A percentile compares a stretch with the other conserved stretches of the same genome.
These are phyloP conservation scores for Aphanocladium album DNA, from an alignment of 2,329 filamentous ascomycete species.

Conservation along the genomic window DNA sequence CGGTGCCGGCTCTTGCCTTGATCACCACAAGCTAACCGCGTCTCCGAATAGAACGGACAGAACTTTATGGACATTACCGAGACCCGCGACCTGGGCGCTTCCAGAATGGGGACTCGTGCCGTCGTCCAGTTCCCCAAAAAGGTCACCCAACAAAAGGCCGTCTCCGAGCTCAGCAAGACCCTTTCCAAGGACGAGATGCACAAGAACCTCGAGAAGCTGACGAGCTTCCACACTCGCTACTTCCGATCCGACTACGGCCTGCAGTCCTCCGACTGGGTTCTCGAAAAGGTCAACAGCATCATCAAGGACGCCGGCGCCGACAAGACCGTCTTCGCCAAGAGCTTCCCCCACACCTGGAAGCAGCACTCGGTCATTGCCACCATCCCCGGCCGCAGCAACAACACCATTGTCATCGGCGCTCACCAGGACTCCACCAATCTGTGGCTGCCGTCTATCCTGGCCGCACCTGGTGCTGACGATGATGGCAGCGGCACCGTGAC, in stretches of 20 bases:
- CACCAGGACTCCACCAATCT: slow-evolving; percentile 96
- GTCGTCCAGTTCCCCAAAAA: slow-evolving; percentile 61
- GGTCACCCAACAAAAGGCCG: slow-evolving; percentile 57
- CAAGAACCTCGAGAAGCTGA: slow-evolving; percentile 71
- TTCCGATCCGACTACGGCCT: slow-evolving; percentile 74
- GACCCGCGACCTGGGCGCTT: slow-evolving; percentile 53
- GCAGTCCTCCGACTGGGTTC: slow-evolving; percentile 84
- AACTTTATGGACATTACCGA: slow-evolving; percentile 96
- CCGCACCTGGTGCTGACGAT: slow-evolving; percentile 90
- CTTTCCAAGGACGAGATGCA: slow-evolving; percentile 74
- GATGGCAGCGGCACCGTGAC: slow-evolving; percentile 92
- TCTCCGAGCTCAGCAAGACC: slow-evolving; percentile 61
- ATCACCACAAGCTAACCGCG: neutral
- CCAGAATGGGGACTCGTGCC: slow-evolving; percentile 26
- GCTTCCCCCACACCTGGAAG: slow-evolving; percentile 79
- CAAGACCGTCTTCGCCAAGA: slow-evolving; percentile 61
- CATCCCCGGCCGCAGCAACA: slow-evolving; percentile 78
- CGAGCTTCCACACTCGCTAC: slow-evolving; percentile 76
- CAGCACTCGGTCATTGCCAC: slow-evolving; percentile 89
- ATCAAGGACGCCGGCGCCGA: slow-evolving; percentile 67
- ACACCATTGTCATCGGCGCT: slow-evolving; percentile 83
- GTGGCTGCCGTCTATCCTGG: slow-evolving; percentile 75
- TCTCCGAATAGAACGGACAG: slow-evolving; percentile 54
- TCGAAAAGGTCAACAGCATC: slow-evolving; percentile 66
- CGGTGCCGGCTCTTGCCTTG: neutral